Base-by-base conservation (phyloP, 805 yeast species). In the Blastobotrys mokoenaii region DNA sequence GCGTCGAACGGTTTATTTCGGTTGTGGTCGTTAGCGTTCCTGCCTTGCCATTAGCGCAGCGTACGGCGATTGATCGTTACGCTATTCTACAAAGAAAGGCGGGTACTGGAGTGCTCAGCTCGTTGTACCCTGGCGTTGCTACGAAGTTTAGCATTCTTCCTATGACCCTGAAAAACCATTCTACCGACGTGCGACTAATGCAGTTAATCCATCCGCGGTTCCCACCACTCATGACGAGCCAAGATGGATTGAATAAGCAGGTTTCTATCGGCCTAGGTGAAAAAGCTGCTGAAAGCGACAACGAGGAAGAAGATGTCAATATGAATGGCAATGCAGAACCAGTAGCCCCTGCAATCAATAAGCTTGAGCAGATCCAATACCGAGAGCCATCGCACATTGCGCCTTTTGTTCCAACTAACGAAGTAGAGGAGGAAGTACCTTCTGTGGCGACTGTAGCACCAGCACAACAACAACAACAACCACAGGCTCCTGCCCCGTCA, bases 141-240 rank as follows among this genome's bases (percentile, higher is more conserved):
- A 81, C 79, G 43, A 71, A 74, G 35, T 72, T 74, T 36, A 80
- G 87, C 11, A 69, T 84, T 27, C 67, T 84, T 49, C 95, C 96
- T 7, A 77, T 89, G 47, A 81, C 83, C 1, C 62, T 77, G 10
- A 64, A 69, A 2, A 56, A 83, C 34, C 70, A 69, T 2, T 62
- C 71, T 11, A 61, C 66, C 36, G 76, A 78, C 55, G 73, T 75
- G 16, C 59, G 80, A 36, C 76, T 84, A 56, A 68, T 82, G 1
- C 69, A 45, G 15, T 22, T 85, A 53, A 72, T 77, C 44, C 82
- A 83, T 55, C 95, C 96, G 36, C 70, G 93, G 55, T 75, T 86
- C 53, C 95, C 96, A 2, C 59, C 60, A n/a, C 41, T 48, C 15
- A 44, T 55, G 5, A 38, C 49, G 43, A 9, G 40, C n/a, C 11